Evolutionary conservation across 257 asterid genomes (phyloP).

Genomic region (Galeopsis tetrahit): DNA sequence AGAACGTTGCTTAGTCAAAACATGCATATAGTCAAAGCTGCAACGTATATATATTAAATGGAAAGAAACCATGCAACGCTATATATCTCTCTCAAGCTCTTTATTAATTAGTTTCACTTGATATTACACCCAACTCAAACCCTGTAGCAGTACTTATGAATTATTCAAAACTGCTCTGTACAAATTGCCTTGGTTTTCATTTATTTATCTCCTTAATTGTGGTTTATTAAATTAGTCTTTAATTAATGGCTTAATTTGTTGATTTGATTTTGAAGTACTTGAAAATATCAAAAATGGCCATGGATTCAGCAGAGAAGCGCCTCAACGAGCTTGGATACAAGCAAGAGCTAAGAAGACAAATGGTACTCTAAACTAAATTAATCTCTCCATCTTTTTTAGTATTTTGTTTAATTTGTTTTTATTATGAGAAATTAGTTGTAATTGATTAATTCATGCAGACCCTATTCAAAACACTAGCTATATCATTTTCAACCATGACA

Average conservation of each 20-base stretch:
- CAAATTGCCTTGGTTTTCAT: no score
- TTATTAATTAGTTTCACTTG: neutral
- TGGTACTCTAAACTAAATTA: conserved; percentile 31
- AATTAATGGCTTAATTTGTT: no score
- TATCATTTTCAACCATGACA: conserved; percentile 51
- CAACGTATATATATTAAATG: neutral
- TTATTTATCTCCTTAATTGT: no score
- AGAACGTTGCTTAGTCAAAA: neutral
- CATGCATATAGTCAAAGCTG: no score
- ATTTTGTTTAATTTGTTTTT: no score
- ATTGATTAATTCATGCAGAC: conserved; percentile 31
- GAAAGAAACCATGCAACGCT: neutral
- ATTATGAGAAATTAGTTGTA: neutral
- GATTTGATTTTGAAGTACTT: neutral
- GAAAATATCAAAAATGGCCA: neutral
- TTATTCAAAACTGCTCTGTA: no score
- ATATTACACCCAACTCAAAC: neutral
- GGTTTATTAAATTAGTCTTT: no score
- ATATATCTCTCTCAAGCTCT: no score
- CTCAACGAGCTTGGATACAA: conserved; percentile 62
- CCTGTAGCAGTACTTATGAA: neutral
- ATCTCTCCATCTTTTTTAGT: neutral
- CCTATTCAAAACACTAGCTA: conserved; percentile 50
- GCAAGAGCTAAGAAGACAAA: conserved; percentile 53
- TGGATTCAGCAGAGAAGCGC: conserved; percentile 51